Evolutionary conservation across 139 green algal genomes (phyloP).

Genomic region (Marvania coccoides): DNA sequence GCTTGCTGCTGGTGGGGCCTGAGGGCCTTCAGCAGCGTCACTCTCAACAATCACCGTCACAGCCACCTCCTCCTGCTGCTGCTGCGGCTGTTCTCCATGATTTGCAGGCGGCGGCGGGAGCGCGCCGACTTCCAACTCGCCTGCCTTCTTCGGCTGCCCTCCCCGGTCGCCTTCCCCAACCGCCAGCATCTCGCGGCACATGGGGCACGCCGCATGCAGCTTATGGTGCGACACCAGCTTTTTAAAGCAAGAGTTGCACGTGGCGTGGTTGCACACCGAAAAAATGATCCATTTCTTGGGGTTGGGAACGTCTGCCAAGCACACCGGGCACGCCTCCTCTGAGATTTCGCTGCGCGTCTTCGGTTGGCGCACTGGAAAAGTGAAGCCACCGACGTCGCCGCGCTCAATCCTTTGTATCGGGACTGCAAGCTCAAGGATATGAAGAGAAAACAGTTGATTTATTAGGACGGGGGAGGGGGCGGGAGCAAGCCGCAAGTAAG

Average conservation of each 20-base stretch:
- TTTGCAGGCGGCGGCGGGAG: too few relatives aligned
- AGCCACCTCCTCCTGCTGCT: too few relatives aligned
- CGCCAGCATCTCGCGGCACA: neutral
- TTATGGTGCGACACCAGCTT: neutral
- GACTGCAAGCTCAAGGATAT: too few relatives aligned
- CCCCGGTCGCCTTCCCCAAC: slow-evolving; percentile 1
- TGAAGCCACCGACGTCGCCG: neutral
- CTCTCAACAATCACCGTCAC: too few relatives aligned
- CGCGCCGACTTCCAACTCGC: too few relatives aligned
- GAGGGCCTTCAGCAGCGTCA: too few relatives aligned
- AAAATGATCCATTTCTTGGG: neutral
- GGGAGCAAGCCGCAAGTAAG: too few relatives aligned
- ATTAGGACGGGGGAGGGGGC: too few relatives aligned
- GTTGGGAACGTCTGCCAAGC: neutral
- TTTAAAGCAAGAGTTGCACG: slow-evolving; percentile 1
- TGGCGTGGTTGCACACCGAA: neutral
- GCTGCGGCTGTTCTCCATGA: too few relatives aligned
- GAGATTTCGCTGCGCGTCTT: neutral
- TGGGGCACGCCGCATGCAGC: neutral
- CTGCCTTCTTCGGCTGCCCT: neutral
- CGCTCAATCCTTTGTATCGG: neutral
- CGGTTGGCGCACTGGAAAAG: neutral
- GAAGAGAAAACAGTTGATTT: too few relatives aligned
- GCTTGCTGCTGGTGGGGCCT: too few relatives aligned
- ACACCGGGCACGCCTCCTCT: neutral